Base-by-base conservation (phyloP, 2,329 filamentous ascomycete species). In the Diaporthe velutina region DNA sequence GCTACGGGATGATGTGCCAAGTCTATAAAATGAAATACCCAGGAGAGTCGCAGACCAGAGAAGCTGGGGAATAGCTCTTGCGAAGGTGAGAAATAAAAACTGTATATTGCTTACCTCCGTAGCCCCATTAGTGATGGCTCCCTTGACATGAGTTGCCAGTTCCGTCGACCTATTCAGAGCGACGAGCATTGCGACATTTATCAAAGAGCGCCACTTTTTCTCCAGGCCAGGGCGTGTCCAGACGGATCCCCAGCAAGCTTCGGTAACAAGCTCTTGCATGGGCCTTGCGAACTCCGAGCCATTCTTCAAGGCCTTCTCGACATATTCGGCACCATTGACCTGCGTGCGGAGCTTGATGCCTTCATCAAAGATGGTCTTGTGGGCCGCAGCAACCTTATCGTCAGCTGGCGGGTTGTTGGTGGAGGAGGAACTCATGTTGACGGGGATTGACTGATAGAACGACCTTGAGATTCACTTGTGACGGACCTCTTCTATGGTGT, bases 191-290 rank as follows among this genome's bases (percentile, higher is more conserved):
- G 88, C 90, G 64, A 93, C 90, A 80, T 93, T 93, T 71, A 93
- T 83, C 72, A 93, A 84, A 71, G 87, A 90, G 61, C 91, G 87
- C 77, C 90, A 88, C 80, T 92, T 91, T 75, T 88, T 86, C 48
- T 89, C 87, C 12, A 93, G 86, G 0, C 91, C 91, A 0, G 90
- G 90, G 10, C 91, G 87, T 4, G 89, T 89, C 91, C 91, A 93
- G 35, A 89, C 87, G 74, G 87, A 87, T 19, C 91, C 91, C 91
- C 91, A 93, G 83, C 89, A 90, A 80, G 86, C 89, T 82, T 93
- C 91, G 0, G 91, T 92, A 2, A 92, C 88, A 50, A 92, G 85
- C 77, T 93, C 88, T 81, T 93, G 91, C 77, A 90, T 89, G 0
- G 91, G 88, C 52, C 85, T 83, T 2, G 90, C 85, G 81, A 92